Evolutionary conservation across 768 basidiomycete genomes (phyloP), one percentile per base, ranked within the genome.

Genomic region (Tephrocybe sp.): DNA sequence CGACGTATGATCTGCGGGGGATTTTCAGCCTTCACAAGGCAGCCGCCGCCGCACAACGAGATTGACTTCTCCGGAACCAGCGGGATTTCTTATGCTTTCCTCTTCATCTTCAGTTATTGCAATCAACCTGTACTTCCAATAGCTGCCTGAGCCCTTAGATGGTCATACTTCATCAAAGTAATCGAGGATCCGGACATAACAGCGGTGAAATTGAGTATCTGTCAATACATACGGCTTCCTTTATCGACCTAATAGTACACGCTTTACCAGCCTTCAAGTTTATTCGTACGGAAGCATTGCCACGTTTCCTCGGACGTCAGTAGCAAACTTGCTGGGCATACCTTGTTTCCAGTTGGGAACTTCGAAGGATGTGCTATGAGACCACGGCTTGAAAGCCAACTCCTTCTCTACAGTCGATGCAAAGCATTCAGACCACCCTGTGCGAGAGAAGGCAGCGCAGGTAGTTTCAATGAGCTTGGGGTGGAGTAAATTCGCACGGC

Each of bases 11-110:
- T 46, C 61, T 78, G 40, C 64, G 69, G 12, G 82, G 82, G 16
- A 75, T 84, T 47, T 84, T 84, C 66, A 81, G 82, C 60, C 64
- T 84, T 68, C 71, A 64, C 34, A 82, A 76, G 61, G 62, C 48
- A 36, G 52, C 56, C 33, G 56, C 56, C 33, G 56, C 55, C n/a
- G 43, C 50, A 33, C 62, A 45, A 53, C 31, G 30, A 31, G 23
- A 42, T 40, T 56, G 50, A 24, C 33, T 5, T 29, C 27, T 5
- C 27, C 27, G 11, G 27, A 5, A 29, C 27, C 27, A 11, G 27
- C 27, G 27, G 27, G 5, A 29, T 29, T 29, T 5, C 11, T 5
- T 29, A 29, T 29, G 27, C 27, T 11, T 29, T 29, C 27, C 11
- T 29, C 27, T 11, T 29, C 11, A 29, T 11, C 11, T 29, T 29